Evolutionary conservation across 208 protist species (phyloP), one percentile per base, ranked within the genome.

Genomic region (Leishmania major): DNA sequence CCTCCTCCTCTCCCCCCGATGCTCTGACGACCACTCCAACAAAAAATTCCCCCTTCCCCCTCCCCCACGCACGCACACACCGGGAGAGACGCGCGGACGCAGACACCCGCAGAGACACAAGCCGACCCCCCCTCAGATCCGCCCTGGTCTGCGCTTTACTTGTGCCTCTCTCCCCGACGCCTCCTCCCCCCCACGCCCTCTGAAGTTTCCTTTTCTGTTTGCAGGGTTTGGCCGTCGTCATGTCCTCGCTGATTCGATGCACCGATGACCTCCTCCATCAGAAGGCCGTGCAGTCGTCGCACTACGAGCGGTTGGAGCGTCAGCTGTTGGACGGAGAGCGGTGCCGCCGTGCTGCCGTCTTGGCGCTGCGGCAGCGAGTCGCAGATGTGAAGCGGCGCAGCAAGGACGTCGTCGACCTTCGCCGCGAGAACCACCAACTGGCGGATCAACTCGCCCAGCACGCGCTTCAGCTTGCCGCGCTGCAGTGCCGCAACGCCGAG

Each of bases 201-300:
- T 55, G 11, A 28, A n/a, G 0, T 79, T 55, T 80, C 45, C 67
- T 83, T 87, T 62, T 79, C 59, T 37, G 22, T 70, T 71, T 77
- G 28, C 80, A 10, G 37, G 13, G 25, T 11, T 31, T 28, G 11
- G 22, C 47, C 17, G 71, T 22, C n/a, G 75, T 43, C 4, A 90
- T 90, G 92, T 87, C 91, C 1, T 91, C 92, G 35, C 80, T 97
- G 43, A 80, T 94, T 31, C 84, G 77, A 77, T 95, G 93, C 81
- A 90, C 94, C 1, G 92, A 97, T 77, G 87, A 85, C 25, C 79
- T 97, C 71, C 83, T 97, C 35, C 91, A 93, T 74, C 94, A 97
- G 78, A 92, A 93, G 79, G 90, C 90, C 2, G 82, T 96, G 51
- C 89, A 95, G 83, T 78, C 83, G 25, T 95, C 87, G 35, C 86